Evolutionary conservation across 2,329 filamentous ascomycete species (phyloP).

Genomic region (Raffaelea deltoideospora): DNA sequence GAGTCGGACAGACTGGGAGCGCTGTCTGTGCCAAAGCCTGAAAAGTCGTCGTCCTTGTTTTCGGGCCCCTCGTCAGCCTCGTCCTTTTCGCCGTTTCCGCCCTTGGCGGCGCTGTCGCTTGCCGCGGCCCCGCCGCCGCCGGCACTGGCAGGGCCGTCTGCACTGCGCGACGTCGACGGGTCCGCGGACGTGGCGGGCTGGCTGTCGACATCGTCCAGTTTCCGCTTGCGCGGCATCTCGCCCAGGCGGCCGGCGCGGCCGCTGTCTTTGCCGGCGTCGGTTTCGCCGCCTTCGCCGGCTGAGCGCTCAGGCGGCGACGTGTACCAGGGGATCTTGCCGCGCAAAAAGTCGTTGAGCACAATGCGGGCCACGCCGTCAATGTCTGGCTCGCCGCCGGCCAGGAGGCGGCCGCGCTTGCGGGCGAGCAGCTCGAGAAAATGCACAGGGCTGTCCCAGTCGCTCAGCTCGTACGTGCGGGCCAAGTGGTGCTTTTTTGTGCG

Average conservation of each 20-base stretch:
- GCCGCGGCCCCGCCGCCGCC: slow-evolving; percentile 40
- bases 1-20: slow-evolving; percentile 14
- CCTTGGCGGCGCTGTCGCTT: slow-evolving; percentile 24
- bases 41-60: slow-evolving; percentile 26
- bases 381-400: slow-evolving; percentile 80
- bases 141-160: slow-evolving; percentile 44
- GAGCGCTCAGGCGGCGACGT: slow-evolving; percentile 56
- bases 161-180: not conserved
- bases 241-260: slow-evolving; percentile 66
- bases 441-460: slow-evolving; percentile 58
- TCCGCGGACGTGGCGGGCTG: slow-evolving; percentile 18
- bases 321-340: slow-evolving; percentile 95
- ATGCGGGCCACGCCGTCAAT: slow-evolving; percentile 92
- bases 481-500: slow-evolving; percentile 78
- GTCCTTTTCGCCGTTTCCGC: slow-evolving; percentile 24
- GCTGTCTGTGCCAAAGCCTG: slow-evolving; percentile 31
- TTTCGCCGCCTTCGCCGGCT: slow-evolving; percentile 30
- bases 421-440: slow-evolving; percentile 81
- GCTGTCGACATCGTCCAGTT: slow-evolving; percentile 37
- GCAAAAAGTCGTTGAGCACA: slow-evolving; percentile 89
- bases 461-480: slow-evolving; percentile 83
- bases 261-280: slow-evolving; percentile 50
- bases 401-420: slow-evolving; percentile 68
- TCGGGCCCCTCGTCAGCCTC: no score
- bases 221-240: slow-evolving; percentile 76